Evolutionary conservation across 208 protist genomes (phyloP).

Genomic region (Acanthamoeba lenticulata): DNA sequence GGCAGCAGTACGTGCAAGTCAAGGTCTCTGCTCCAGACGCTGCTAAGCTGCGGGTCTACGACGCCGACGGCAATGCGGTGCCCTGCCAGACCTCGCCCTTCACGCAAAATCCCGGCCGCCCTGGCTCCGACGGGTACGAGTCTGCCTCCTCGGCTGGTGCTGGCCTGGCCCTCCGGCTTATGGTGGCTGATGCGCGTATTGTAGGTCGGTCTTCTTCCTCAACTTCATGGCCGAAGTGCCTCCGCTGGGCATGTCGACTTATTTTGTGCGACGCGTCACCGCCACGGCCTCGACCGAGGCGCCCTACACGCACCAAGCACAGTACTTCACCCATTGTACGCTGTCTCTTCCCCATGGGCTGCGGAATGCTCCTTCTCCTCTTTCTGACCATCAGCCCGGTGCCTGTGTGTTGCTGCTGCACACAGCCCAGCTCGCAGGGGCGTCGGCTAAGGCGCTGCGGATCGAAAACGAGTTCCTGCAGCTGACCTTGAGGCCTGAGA

Average conservation of each 20-base stretch:
- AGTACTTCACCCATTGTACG: background rate
- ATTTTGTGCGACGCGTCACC: background rate
- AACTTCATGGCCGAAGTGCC: conserved; percentile 40
- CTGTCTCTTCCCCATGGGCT: no score
- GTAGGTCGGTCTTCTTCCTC: conserved; percentile 2
- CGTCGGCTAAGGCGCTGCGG: background rate
- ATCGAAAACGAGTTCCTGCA: conserved; percentile 3
- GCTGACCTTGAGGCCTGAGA: background rate
- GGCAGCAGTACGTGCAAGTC: conserved; percentile 48
- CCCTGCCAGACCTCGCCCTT: background rate
- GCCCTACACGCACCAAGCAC: background rate
- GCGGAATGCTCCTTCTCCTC: no score
- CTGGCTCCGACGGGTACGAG: background rate
- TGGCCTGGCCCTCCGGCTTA: background rate
- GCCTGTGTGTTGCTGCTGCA: no score
- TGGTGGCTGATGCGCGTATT: background rate
- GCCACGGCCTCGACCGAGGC: background rate
- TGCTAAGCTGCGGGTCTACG: background rate
- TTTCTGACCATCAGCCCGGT: no score
- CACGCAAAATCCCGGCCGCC: background rate
- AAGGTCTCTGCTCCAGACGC: background rate
- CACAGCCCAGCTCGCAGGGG: background rate
- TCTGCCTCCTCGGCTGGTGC: no score
- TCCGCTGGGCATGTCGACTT: conserved; percentile 66
- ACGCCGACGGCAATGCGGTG: conserved; percentile 6